Evolutionary conservation across 2,329 filamentous ascomycete species (phyloP).

Genomic region (Cladophialophora yegresii): DNA sequence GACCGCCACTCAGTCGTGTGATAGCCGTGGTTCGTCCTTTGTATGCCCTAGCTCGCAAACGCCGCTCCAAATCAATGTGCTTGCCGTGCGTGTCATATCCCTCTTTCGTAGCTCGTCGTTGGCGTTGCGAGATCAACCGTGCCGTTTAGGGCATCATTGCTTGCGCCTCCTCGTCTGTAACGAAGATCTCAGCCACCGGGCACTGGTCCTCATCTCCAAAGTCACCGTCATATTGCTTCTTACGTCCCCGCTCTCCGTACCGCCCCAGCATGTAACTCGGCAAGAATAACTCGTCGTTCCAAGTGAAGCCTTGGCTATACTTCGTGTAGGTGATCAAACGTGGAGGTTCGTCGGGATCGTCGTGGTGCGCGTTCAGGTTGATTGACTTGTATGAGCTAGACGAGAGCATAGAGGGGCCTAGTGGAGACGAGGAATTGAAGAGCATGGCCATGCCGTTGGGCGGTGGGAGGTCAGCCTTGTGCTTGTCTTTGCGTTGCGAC

Average conservation of each 20-base stretch:
- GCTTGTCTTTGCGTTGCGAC: conserved; percentile 34
- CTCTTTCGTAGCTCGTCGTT: conserved; percentile 8
- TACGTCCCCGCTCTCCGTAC: conserved; percentile 33
- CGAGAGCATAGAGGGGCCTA: conserved; percentile 36
- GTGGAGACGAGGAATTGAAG: conserved; percentile 30
- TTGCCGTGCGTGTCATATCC: conserved; percentile 3
- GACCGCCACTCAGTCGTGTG: neutral
- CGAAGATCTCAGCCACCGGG: conserved; percentile 37
- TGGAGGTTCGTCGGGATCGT: conserved; percentile 36
- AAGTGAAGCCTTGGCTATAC: conserved; percentile 37
- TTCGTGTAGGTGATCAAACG: conserved; percentile 37
- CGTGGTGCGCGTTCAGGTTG: conserved; percentile 35
- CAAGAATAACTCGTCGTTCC: conserved; percentile 39
- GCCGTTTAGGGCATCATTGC: conserved; percentile 31
- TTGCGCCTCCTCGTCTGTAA: conserved; percentile 38
- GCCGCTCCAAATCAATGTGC: neutral
- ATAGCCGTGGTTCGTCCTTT: neutral
- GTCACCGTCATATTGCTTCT: conserved; percentile 36
- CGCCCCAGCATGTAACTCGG: conserved; percentile 37
- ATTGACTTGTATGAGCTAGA: conserved; percentile 38
- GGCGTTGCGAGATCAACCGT: too few species aligned
- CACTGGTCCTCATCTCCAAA: conserved; percentile 37
- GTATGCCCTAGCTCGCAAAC: neutral
- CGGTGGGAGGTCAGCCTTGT: conserved; percentile 27
- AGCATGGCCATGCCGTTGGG: conserved; percentile 27